Evolutionary conservation across 805 yeast species (phyloP), one percentile per base, ranked within the genome.

Genomic region (Starmerella bombicola): DNA sequence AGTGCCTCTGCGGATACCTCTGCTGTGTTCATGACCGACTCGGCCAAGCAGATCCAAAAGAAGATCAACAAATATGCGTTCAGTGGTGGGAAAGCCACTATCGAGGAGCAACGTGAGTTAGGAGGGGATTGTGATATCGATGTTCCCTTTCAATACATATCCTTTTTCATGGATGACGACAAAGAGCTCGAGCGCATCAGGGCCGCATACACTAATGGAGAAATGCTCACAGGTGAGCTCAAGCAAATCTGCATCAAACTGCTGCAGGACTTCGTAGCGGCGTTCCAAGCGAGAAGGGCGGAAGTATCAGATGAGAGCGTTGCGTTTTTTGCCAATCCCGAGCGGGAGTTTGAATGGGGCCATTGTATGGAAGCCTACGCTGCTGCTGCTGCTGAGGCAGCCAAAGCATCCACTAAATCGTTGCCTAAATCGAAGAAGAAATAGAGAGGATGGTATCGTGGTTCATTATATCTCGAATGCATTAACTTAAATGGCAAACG

Each of bases 61-160:
- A 91, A 91, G 63, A 79, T 91, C 61, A 91, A 91, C 68, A 91
- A 86, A 63, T 80, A 84, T 59, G 98, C 96, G 6, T 91, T 91
- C 63, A 79, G 93, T 38, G 98, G 98, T 50, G 98, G 98, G 49
- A 73, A 76, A 59, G 80, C 73, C 30, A 71, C 93, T 3, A 65
- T 80, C 35, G 98, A 91, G 60, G 94, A 84, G 55, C 98, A 91
- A 65, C 76, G 95, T 62, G 68, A 68, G 60, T 67, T 68, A 41
- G 98, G 98, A 41, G 98, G 97, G 56, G 71, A 91, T 58, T 93
- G 95, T 35, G 96, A 88, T 50, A 79, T 86, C 26, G 98, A 91
- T 61, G 95, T 91, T 42, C 83, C 98, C 2, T 91, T 68, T 66
- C 97, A 91, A 65, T 91, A 91, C 60, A 66, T 91, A 48, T 73